Evolutionary conservation across 257 asterid genomes (phyloP).

Genomic region (Paraleonurus japonicus): DNA sequence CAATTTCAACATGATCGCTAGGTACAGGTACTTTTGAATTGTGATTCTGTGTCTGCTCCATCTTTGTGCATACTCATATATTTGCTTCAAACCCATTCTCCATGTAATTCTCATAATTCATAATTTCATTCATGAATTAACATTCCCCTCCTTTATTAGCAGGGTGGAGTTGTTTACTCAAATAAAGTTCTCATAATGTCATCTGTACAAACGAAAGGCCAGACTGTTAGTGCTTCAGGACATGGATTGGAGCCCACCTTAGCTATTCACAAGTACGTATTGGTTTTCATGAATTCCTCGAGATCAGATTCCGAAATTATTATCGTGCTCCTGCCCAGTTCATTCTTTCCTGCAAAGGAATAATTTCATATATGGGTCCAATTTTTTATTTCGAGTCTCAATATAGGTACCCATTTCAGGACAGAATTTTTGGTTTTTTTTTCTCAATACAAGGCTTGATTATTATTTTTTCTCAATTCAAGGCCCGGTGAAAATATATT

Average conservation of each 20-base stretch:
- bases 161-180: conserved; percentile 90
- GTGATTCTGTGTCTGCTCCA: background rate
- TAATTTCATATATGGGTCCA: too few relatives aligned
- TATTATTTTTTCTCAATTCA: too few relatives aligned
- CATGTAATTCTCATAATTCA: conserved; percentile 1
- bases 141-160: conserved; percentile 19
- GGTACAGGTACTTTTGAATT: background rate
- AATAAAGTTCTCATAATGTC: conserved; percentile 66
- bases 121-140: background rate
- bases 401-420: too few relatives aligned
- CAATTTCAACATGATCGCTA: background rate
- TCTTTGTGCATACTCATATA: conserved; percentile 11
- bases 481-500: too few relatives aligned
- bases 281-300: conserved; percentile 21
- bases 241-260: conserved; percentile 73
- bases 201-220: conserved; percentile 50
- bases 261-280: conserved; percentile 54
- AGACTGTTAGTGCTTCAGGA: conserved; percentile 39
- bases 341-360: too few relatives aligned
- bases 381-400: too few relatives aligned
- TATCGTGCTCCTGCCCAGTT: background rate
- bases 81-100: background rate
- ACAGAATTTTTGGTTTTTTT: too few relatives aligned
- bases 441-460: too few relatives aligned
- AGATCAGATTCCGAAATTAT: background rate